These are phyloP conservation scores for Paraconiothyrium sp. DNA, from an alignment of 2,329 filamentous ascomycete genomes.

Conservation along the genomic window DNA sequence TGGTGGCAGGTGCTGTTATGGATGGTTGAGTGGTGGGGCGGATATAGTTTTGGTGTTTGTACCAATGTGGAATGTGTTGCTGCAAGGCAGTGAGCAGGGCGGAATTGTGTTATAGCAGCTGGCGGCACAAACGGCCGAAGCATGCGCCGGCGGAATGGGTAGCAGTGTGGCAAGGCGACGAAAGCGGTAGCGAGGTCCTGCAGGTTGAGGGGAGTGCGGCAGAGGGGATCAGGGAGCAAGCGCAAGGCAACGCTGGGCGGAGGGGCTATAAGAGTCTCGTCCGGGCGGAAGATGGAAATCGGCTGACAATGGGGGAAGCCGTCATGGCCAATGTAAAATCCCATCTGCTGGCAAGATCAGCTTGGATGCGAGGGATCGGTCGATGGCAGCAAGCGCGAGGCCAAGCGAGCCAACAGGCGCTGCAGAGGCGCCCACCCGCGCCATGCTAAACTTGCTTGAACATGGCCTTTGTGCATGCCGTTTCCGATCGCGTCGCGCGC, in stretches of 20 bases:
- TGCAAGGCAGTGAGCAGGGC: not conserved
- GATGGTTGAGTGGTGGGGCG: not conserved
- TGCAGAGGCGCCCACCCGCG: not conserved
- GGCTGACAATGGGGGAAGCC: slow-evolving; percentile 9
- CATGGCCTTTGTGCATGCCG: not conserved
- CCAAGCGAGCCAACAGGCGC: not conserved
- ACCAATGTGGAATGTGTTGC: not conserved
- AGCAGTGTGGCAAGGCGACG: slow-evolving; percentile 5
- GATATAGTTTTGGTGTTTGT: not conserved
- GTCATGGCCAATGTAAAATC: slow-evolving; percentile 7
- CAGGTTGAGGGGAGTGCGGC: not conserved
- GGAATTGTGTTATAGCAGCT: slow-evolving; percentile 3
- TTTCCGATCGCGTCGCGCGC: not conserved
- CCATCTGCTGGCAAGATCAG: slow-evolving; percentile 9
- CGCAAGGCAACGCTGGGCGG: not conserved
- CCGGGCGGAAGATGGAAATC: slow-evolving; percentile 8
- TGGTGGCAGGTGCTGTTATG: not conserved
- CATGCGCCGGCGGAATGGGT: slow-evolving; percentile 11
- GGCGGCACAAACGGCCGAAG: not conserved
- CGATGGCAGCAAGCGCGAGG: not conserved
- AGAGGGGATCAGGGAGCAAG: not conserved
- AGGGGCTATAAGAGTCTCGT: slow-evolving; percentile 7
- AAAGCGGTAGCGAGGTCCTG: not conserved
- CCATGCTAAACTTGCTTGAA: not conserved
- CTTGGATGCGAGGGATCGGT: slow-evolving; percentile 1